These are phyloP conservation scores for Hypoxylon sp. DNA, from an alignment of 2,329 filamentous ascomycete species.

Conservation along the genomic window DNA sequence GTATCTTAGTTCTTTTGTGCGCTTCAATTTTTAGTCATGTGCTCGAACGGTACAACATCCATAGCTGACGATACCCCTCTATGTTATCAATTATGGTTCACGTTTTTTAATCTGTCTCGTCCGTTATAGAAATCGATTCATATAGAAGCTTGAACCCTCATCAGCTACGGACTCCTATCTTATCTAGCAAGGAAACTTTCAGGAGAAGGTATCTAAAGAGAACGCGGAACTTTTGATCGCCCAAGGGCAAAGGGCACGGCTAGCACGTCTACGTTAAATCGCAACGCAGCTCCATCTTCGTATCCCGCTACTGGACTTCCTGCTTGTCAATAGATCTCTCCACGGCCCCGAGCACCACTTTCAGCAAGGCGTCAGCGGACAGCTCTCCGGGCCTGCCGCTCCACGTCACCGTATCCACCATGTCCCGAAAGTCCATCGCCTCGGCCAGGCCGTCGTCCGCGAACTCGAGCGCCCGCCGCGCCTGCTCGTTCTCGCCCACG, in stretches of 20 bases:
- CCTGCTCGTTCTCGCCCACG: constrained; percentile 71
- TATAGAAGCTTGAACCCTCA: background rate
- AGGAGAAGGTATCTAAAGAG: too few species aligned
- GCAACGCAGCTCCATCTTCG: background rate
- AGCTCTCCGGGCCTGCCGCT: constrained; percentile 55
- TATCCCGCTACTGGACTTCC: constrained; percentile 19
- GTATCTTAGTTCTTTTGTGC: constrained; percentile 36
- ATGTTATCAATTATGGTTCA: background rate
- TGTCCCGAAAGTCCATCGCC: constrained; percentile 69
- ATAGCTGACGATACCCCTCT: background rate
- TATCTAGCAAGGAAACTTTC: background rate
- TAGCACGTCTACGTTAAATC: background rate
- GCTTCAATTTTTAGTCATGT: constrained; percentile 32
- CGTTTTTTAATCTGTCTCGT: background rate
- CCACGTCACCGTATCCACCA: constrained; percentile 80
- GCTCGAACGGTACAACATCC: background rate
- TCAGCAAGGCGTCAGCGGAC: constrained; percentile 71
- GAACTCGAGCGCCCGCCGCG: constrained; percentile 66
- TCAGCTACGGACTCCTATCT: background rate
- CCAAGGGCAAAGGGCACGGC: background rate
- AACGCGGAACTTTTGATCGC: background rate
- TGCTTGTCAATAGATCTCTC: constrained; percentile 42
- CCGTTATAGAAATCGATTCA: too few species aligned
- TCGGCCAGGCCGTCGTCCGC: constrained; percentile 71
- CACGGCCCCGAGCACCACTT: constrained; percentile 73